Evolutionary conservation across 768 basidiomycete species (phyloP).

Genomic region (Candolleomyces efflorescens): DNA sequence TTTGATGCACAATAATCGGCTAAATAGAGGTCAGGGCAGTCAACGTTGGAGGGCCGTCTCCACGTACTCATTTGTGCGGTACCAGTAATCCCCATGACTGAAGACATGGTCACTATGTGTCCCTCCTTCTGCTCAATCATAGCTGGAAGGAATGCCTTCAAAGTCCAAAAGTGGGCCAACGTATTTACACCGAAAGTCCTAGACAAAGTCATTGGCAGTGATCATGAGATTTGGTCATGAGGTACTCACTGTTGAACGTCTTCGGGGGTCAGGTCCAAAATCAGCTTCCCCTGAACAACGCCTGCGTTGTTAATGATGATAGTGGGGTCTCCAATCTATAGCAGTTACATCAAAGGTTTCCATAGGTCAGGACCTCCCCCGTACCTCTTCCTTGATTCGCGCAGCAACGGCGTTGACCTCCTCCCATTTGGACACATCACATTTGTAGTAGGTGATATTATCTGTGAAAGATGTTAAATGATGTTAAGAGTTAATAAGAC

Average conservation of each 20-base stretch:
- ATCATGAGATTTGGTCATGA: neutral
- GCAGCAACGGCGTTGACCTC: slow-evolving; percentile 76
- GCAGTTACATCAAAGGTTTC: neutral
- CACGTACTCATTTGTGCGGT: slow-evolving; percentile 71
- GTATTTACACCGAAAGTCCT: slow-evolving; percentile 92
- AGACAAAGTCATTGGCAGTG: neutral
- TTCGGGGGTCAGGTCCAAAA: slow-evolving; percentile 72
- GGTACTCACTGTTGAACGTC: slow-evolving; percentile 72
- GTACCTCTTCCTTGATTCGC: slow-evolving; percentile 73
- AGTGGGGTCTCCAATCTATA: slow-evolving; percentile 82
- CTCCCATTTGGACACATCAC: slow-evolving; percentile 88
- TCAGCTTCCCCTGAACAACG: slow-evolving; percentile 82
- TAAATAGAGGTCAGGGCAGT: slow-evolving; percentile 19
- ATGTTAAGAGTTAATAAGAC: neutral
- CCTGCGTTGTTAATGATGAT: slow-evolving; percentile 95
- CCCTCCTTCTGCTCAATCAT: slow-evolving; percentile 77
- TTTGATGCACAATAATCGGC: slow-evolving; percentile 93
- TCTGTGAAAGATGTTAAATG: slow-evolving; percentile 35
- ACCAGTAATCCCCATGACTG: slow-evolving; percentile 68
- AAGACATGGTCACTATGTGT: slow-evolving; percentile 85
- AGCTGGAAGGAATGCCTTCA: slow-evolving; percentile 89
- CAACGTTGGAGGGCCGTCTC: neutral
- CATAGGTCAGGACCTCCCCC: slow-evolving; percentile 1
- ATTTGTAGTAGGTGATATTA: slow-evolving; percentile 82
- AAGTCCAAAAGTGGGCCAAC: slow-evolving; percentile 84